Evolutionary conservation across 306 rosid species (phyloP).

Genomic region (Corylus americana): DNA sequence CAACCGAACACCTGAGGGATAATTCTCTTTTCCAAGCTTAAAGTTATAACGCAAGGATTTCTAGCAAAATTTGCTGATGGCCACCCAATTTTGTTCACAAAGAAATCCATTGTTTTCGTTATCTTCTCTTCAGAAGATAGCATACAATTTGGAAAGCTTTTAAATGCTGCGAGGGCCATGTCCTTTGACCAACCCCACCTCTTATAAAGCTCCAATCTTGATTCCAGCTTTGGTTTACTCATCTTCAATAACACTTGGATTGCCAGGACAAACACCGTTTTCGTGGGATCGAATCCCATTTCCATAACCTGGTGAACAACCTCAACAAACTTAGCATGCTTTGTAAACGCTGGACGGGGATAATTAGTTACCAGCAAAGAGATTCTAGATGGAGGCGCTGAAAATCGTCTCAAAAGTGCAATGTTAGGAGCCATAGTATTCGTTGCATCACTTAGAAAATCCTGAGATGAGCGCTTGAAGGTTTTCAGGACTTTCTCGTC

Average conservation of each 20-base stretch:
- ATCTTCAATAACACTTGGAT: background rate
- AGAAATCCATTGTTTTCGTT: constrained; percentile 16
- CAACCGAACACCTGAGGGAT: constrained; percentile 44
- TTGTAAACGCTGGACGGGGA: background rate
- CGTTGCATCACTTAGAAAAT: background rate
- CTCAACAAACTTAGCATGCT: constrained; percentile 4
- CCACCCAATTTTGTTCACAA: constrained; percentile 31
- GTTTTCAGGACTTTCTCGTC: constrained; percentile 4
- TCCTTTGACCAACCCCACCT: constrained; percentile 38
- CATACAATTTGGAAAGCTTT: constrained; percentile 24
- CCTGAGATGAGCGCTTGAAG: constrained; percentile 2
- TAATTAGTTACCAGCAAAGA: constrained; percentile 6
- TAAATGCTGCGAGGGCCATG: constrained; percentile 21
- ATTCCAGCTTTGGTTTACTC: constrained; percentile 1
- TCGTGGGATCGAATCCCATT: constrained; percentile 26
- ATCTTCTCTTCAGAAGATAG: constrained; percentile 26
- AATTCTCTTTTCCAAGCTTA: constrained; percentile 34
- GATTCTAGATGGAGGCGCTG: background rate
- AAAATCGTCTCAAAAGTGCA: constrained; percentile 14
- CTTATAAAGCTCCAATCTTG: constrained; percentile 18
- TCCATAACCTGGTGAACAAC: constrained; percentile 6
- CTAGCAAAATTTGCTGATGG: constrained; percentile 17
- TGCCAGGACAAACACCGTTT: constrained; percentile 19
- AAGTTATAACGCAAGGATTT: background rate
- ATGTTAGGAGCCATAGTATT: constrained; percentile 24